phyloP scores from a whole-genome alignment of 805 yeast genomes.

The Cyberlindnera nakhonratchasimensis region DNA sequence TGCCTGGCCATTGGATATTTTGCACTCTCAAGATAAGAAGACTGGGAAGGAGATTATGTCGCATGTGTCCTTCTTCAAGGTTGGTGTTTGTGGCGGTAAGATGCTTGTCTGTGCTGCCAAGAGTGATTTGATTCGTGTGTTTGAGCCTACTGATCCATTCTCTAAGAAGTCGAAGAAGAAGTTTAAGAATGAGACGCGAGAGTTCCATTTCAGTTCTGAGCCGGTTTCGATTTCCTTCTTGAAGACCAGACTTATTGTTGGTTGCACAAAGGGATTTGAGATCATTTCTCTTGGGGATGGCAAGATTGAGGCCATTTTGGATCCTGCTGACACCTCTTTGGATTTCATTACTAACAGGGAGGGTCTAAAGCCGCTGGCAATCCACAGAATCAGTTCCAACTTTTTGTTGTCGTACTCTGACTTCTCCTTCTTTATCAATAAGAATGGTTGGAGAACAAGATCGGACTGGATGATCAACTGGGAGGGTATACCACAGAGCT shows the following conservation, averaged over 20 bases:
- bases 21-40: constrained; percentile 47
- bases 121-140: constrained; percentile 75
- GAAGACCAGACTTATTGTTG: constrained; percentile 86
- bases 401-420: constrained; percentile 87
- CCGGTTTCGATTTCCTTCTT: constrained; percentile 89
- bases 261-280: constrained; percentile 95
- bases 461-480: constrained; percentile 93
- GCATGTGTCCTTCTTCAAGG: constrained; percentile 88
- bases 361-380: constrained; percentile 82
- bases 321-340: constrained; percentile 97
- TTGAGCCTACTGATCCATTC: constrained; percentile 84
- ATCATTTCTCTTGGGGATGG: constrained; percentile 82
- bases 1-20: constrained; percentile 73
- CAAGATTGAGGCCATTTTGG: constrained; percentile 83
- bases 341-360: constrained; percentile 89
- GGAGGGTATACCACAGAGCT: constrained; percentile 94
- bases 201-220: constrained; percentile 80
- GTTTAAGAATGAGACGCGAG: constrained; percentile 64
- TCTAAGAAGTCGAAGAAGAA: constrained; percentile 62
- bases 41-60: constrained; percentile 74
- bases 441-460: constrained; percentile 94
- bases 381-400: constrained; percentile 85
- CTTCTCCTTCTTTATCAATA: constrained; percentile 90
- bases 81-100: constrained; percentile 88
- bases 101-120: constrained; percentile 88